These are phyloP conservation scores for Theileria orientalis DNA, from an alignment of 169 alveolate species.

Conservation along the genomic window DNA sequence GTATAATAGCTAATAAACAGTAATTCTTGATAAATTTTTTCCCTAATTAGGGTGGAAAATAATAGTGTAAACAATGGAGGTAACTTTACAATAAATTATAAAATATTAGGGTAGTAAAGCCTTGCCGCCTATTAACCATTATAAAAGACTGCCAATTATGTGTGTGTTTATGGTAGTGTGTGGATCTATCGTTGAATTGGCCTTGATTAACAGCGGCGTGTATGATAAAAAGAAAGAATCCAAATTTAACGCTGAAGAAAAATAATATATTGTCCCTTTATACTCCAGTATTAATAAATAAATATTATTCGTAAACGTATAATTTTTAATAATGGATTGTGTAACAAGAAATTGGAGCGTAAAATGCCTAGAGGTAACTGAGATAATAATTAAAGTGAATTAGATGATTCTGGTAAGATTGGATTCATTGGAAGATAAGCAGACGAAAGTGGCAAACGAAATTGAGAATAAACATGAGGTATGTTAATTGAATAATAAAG, in stretches of 20 bases:
- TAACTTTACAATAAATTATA: not conserved
- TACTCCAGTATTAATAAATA: too few species aligned
- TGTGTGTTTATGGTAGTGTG: slow-evolving; percentile 47
- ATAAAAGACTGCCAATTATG: slow-evolving; percentile 33
- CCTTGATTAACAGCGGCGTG: slow-evolving; percentile 48
- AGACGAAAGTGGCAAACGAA: not conserved
- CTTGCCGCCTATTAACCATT: slow-evolving; percentile 32
- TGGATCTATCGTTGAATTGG: slow-evolving; percentile 48
- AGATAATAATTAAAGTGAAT: not conserved
- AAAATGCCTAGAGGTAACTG: slow-evolving; percentile 52
- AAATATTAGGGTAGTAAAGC: slow-evolving; percentile 51
- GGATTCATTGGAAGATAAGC: slow-evolving; percentile 39
- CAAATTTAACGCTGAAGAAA: not conserved
- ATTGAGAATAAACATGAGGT: slow-evolving; percentile 14
- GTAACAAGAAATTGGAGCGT: slow-evolving; percentile 43
- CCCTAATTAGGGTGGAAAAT: not conserved
- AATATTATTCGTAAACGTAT: too few species aligned
- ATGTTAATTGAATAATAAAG: not conserved
- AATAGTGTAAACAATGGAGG: not conserved
- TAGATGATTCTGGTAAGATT: slow-evolving; percentile 53
- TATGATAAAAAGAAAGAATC: slow-evolving; percentile 16
- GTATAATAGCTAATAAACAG: too few species aligned
- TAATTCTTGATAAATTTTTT: too few species aligned
- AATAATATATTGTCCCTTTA: not conserved
- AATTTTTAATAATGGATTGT: slow-evolving; percentile 4